A percentile compares a stretch with the other conserved stretches of the same genome.
Evolutionary conservation across 129 eudicot genomes (phyloP).

Genomic region (Lonicera japonica): DNA sequence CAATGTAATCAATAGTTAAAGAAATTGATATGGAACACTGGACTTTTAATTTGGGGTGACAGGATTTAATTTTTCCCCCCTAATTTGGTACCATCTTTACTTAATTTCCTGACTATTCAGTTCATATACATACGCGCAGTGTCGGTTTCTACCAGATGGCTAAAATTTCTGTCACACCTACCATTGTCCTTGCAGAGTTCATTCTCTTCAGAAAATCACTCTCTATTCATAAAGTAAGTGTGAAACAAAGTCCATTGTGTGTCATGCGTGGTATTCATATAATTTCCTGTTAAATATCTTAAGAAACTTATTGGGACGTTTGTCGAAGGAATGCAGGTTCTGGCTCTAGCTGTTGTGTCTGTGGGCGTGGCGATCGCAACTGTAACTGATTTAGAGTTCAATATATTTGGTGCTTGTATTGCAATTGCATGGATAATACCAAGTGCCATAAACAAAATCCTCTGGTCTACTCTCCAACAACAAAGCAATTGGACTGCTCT

Average conservation of each 20-base stretch:
- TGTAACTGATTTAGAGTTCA: conserved; percentile 74
- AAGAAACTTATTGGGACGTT: neutral
- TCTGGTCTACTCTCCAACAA: conserved; percentile 77
- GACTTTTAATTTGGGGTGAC: too few species aligned
- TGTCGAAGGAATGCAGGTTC: conserved; percentile 34
- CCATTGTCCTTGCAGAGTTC: conserved; percentile 79
- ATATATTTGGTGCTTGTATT: conserved; percentile 61
- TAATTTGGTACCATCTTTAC: neutral
- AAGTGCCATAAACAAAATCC: conserved; percentile 74
- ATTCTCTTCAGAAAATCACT: conserved; percentile 47
- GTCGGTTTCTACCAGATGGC: conserved; percentile 96
- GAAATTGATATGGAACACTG: too few species aligned
- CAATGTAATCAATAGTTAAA: too few species aligned
- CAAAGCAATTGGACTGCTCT: conserved; percentile 76
- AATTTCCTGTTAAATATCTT: neutral
- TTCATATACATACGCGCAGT: conserved; percentile 31
- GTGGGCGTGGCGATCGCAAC: conserved; percentile 82
- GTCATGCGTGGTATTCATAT: too few species aligned
- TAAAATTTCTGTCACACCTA: conserved; percentile 85
- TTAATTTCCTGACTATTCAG: conserved; percentile 6
- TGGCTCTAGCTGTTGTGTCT: conserved; percentile 60
- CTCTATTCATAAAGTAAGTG: conserved; percentile 54
- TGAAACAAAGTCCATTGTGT: neutral
- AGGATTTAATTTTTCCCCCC: too few species aligned
- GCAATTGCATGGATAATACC: conserved; percentile 72